These are phyloP conservation scores for Thraustotheca clavata DNA, from an alignment of 352 stramenopile genomes.

Conservation along the genomic window DNA sequence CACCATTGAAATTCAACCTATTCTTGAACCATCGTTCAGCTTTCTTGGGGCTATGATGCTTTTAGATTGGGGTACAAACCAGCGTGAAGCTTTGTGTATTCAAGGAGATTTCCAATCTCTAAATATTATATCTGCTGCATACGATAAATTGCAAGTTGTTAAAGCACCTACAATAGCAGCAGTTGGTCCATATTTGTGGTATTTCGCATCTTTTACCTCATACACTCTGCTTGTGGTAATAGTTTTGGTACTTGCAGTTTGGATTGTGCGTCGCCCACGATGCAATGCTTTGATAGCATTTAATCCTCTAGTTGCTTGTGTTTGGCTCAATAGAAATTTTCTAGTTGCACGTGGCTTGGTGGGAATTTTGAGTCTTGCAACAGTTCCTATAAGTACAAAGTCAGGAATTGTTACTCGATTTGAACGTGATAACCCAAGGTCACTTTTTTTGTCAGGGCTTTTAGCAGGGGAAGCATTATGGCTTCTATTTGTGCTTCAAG, in stretches of 20 bases:
- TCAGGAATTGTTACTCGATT: not conserved
- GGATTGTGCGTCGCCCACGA: not conserved
- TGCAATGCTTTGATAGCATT: not conserved
- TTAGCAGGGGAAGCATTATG: not conserved
- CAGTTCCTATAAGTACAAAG: not conserved
- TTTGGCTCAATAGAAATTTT: not conserved
- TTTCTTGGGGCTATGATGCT: not conserved
- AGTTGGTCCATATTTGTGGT: not conserved
- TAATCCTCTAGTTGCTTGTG: not conserved
- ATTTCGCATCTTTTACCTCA: not conserved
- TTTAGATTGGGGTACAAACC: not conserved
- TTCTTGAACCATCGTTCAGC: not conserved
- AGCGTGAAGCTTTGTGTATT: not conserved
- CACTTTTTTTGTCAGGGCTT: not conserved
- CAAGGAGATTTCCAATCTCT: not conserved
- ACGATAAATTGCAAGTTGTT: not conserved
- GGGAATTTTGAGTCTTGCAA: not conserved
- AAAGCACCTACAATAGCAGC: not conserved
- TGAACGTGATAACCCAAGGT: not conserved
- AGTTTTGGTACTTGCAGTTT: not conserved
- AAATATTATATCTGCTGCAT: not conserved
- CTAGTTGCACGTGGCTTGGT: not conserved
- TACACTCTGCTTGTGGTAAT: not conserved
- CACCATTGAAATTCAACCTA: not conserved
- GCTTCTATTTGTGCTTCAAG: not conserved